Evolutionary conservation across 768 basidiomycete genomes (phyloP).

Genomic region (Glaciozyma martinii): DNA sequence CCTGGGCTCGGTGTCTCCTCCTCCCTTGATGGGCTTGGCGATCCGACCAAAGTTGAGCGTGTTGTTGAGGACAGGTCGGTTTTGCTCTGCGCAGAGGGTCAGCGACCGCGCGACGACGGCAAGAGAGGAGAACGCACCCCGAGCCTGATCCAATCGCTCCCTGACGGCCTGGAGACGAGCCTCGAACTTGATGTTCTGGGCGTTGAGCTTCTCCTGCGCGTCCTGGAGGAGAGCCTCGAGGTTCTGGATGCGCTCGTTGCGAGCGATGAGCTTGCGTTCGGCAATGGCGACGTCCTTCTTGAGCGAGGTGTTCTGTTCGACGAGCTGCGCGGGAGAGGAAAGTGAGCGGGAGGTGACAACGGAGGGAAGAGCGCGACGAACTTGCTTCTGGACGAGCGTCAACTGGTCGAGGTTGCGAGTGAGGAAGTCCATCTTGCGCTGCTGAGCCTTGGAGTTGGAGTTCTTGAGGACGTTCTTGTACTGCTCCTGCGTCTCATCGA

Average conservation of each 20-base stretch:
- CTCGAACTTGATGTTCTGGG: constrained; percentile 94
- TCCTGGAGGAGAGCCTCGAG: constrained; percentile 86
- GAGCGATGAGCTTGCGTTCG: constrained; percentile 87
- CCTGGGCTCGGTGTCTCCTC: constrained; percentile 37
- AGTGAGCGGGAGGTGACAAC: background rate
- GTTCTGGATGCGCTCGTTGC: constrained; percentile 96
- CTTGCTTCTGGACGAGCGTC: constrained; percentile 95
- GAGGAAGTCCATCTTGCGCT: constrained; percentile 98
- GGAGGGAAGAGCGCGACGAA: constrained; percentile 36
- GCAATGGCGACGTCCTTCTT: constrained; percentile 97
- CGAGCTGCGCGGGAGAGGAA: constrained; percentile 54
- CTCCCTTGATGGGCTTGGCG: constrained; percentile 90
- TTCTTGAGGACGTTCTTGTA: constrained; percentile 98
- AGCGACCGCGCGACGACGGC: background rate
- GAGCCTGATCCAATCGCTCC: constrained; percentile 82
- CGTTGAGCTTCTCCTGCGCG: constrained; percentile 80
- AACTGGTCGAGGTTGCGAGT: constrained; percentile 93
- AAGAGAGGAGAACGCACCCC: constrained; percentile 51
- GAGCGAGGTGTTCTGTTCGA: constrained; percentile 91
- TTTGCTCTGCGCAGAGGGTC: background rate
- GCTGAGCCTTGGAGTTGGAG: constrained; percentile 95
- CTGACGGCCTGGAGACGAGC: constrained; percentile 82
- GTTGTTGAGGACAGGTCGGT: constrained; percentile 2
- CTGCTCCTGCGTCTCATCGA: constrained; percentile 97
- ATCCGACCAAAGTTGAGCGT: constrained; percentile 91